A percentile compares a stretch with the other conserved stretches of the same genome.
phyloP scores from a whole-genome alignment of 495 filamentous ascomycete genomes.

The Trichoderma erinaceum region DNA sequence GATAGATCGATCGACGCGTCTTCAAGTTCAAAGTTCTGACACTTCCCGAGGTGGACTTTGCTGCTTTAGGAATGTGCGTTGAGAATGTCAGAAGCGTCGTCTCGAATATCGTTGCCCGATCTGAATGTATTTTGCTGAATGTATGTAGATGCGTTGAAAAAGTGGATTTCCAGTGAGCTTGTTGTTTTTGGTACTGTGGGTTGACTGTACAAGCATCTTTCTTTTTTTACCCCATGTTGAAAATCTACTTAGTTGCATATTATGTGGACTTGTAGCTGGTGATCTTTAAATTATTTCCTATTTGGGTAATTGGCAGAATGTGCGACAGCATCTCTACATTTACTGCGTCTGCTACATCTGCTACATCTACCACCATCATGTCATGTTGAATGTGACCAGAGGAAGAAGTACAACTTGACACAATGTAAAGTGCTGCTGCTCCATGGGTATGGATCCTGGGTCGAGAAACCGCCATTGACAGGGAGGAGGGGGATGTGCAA shows the following conservation, averaged over 20 bases:
- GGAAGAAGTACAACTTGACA: too few relatives aligned
- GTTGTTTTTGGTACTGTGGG: background rate
- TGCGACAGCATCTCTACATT: too few relatives aligned
- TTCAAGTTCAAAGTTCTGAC: background rate
- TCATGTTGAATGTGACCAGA: too few relatives aligned
- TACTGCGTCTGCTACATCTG: too few relatives aligned
- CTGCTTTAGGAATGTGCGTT: slow-evolving; percentile 5
- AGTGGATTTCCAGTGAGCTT: background rate
- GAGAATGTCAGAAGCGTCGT: background rate
- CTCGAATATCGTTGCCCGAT: background rate
- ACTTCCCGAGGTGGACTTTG: background rate
- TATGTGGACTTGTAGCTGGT: background rate
- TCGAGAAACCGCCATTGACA: background rate
- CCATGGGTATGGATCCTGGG: background rate
- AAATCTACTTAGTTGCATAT: background rate
- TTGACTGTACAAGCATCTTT: background rate
- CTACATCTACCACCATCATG: too few relatives aligned
- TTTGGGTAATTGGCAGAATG: background rate
- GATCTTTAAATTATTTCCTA: slow-evolving; percentile 3
- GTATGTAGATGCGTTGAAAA: background rate
- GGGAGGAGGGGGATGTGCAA: background rate
- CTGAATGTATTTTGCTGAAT: background rate
- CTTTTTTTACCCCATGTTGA: background rate
- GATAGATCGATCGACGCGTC: background rate
- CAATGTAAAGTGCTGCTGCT: too few relatives aligned